These are phyloP conservation scores for Mycena maculata DNA, from an alignment of 768 basidiomycete genomes.

Conservation along the genomic window DNA sequence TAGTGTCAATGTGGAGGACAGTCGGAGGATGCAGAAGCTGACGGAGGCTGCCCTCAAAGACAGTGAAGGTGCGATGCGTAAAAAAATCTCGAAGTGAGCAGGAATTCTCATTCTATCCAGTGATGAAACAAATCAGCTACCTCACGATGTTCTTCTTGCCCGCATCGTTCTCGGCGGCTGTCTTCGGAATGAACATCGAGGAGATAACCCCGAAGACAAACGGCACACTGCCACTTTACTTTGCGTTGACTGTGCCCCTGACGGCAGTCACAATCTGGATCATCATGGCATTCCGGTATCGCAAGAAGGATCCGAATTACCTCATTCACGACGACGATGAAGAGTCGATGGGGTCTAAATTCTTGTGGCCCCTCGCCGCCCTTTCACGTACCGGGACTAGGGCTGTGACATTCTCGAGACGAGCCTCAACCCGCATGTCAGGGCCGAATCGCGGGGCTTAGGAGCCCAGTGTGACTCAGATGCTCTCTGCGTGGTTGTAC, in stretches of 20 bases:
- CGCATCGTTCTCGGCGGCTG: conserved; percentile 59
- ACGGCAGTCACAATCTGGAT: conserved; percentile 59
- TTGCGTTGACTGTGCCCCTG: conserved; percentile 52
- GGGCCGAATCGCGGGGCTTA: no score
- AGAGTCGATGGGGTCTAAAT: background rate
- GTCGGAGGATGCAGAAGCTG: conserved; percentile 52
- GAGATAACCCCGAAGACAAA: conserved; percentile 50
- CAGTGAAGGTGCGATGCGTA: conserved; percentile 51
- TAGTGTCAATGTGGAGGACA: conserved; percentile 61
- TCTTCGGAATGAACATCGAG: conserved; percentile 68
- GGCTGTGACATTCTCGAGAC: background rate
- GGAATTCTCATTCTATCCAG: background rate
- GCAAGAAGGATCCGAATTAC: conserved; percentile 22
- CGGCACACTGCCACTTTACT: conserved; percentile 52
- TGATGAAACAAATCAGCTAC: conserved; percentile 65
- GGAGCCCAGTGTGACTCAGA: no score
- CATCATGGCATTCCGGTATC: conserved; percentile 58
- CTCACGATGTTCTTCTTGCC: conserved; percentile 74
- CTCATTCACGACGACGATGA: conserved; percentile 22
- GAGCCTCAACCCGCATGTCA: background rate
- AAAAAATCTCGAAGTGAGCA: background rate
- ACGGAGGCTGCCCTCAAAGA: conserved; percentile 55
- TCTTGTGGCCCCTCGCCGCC: conserved; percentile 11
- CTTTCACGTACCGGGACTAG: background rate
- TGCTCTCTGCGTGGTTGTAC: no score